phyloP scores from a whole-genome alignment of 352 stramenopile species.

The Ophiocytium majus region DNA sequence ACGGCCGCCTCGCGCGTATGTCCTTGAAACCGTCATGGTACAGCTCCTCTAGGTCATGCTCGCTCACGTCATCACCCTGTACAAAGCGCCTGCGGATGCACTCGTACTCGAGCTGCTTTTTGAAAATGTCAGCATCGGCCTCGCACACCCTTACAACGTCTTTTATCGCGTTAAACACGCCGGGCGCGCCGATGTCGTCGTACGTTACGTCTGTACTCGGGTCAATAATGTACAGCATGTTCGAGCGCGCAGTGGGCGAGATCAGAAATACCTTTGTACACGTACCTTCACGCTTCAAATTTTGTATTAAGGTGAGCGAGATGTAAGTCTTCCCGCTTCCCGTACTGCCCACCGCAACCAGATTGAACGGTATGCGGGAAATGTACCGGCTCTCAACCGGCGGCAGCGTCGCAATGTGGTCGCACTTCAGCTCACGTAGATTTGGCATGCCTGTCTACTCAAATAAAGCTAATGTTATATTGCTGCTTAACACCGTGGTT shows the following conservation, averaged over 20 bases:
- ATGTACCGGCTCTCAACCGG: not conserved
- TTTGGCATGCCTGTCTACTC: not conserved
- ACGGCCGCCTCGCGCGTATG: not conserved
- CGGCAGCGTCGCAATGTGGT: not conserved
- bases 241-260: not conserved
- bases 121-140: not conserved
- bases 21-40: not conserved
- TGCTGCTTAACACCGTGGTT: not conserved
- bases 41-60: not conserved
- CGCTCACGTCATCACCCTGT: not conserved
- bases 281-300: not conserved
- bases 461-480: slow-evolving; percentile 4
- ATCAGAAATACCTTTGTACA: not conserved
- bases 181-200: not conserved
- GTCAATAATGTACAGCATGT: not conserved
- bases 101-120: not conserved
- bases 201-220: not conserved
- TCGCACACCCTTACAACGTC: not conserved
- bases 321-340: not conserved
- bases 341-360: not conserved
- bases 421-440: not conserved
- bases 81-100: not conserved
- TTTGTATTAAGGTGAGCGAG: not conserved
- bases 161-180: not conserved
- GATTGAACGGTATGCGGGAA: not conserved